These are phyloP conservation scores for Lactifluus pinguis DNA, from an alignment of 768 basidiomycete genomes.

Conservation along the genomic window DNA sequence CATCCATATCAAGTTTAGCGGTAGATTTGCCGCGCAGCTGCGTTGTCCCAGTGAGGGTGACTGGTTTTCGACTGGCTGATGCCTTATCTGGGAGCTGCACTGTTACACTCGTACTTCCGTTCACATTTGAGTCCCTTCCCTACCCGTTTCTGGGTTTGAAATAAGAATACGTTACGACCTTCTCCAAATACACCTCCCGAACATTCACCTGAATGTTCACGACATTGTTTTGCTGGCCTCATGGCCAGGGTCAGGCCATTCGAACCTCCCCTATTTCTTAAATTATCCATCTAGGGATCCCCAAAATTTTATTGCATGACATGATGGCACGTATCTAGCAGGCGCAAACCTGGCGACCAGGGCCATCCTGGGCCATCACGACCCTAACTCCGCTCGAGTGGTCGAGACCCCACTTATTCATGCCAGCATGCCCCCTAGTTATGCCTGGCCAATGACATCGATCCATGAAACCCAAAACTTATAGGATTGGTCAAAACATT, in stretches of 20 bases:
- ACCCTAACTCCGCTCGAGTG: background rate
- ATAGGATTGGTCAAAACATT: background rate
- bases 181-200: background rate
- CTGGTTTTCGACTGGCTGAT: too few relatives aligned
- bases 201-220: background rate
- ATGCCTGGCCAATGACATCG: background rate
- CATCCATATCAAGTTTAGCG: background rate
- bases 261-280: background rate
- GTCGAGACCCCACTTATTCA: background rate
- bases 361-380: background rate
- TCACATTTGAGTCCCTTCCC: background rate
- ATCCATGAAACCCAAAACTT: background rate
- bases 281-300: background rate
- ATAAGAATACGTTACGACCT: background rate
- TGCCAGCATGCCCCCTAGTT: background rate
- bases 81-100: too few relatives aligned
- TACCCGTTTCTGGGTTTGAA: background rate
- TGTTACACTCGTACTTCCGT: too few relatives aligned
- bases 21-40: background rate
- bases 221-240: background rate
- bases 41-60: too few relatives aligned
- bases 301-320: background rate
- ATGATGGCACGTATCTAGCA: background rate
- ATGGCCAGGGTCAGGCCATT: background rate
- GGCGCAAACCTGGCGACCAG: constrained; percentile 1